Evolutionary conservation across 306 rosid species (phyloP).

Genomic region (Vigna trinervia): DNA sequence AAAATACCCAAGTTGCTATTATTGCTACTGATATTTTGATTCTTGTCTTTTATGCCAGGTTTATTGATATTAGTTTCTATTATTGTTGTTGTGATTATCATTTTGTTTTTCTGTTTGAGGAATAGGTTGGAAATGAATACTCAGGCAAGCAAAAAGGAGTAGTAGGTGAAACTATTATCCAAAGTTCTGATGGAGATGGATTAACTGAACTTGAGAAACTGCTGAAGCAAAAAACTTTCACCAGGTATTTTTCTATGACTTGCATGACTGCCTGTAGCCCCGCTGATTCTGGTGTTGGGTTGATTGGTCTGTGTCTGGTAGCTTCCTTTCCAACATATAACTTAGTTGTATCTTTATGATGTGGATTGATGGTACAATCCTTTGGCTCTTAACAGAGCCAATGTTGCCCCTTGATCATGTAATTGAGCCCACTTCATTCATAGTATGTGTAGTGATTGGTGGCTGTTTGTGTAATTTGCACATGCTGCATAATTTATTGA

Average conservation of each 20-base stretch:
- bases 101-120: conserved; percentile 24
- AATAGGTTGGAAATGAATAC: conserved; percentile 52
- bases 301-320: background rate
- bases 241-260: conserved; percentile 62
- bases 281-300: conserved; percentile 33
- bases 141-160: conserved; percentile 52
- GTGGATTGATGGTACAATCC: background rate
- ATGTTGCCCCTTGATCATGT: background rate
- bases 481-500: conserved; percentile 14
- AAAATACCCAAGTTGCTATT: too few species aligned
- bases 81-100: conserved; percentile 4
- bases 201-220: conserved; percentile 78
- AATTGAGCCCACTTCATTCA: background rate
- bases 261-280: conserved; percentile 31
- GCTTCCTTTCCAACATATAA: background rate
- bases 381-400: background rate
- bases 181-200: conserved; percentile 54
- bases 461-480: conserved; percentile 1
- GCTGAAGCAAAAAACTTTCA: conserved; percentile 78
- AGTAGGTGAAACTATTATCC: conserved; percentile 44
- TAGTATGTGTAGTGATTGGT: conserved; percentile 26
- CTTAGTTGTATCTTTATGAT: conserved; percentile 7
- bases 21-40: conserved; percentile 23
- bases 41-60: background rate
- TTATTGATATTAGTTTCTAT: conserved; percentile 12